phyloP scores from a whole-genome alignment of 106 monocot genomes.

The Dactylorhiza incarnata region DNA sequence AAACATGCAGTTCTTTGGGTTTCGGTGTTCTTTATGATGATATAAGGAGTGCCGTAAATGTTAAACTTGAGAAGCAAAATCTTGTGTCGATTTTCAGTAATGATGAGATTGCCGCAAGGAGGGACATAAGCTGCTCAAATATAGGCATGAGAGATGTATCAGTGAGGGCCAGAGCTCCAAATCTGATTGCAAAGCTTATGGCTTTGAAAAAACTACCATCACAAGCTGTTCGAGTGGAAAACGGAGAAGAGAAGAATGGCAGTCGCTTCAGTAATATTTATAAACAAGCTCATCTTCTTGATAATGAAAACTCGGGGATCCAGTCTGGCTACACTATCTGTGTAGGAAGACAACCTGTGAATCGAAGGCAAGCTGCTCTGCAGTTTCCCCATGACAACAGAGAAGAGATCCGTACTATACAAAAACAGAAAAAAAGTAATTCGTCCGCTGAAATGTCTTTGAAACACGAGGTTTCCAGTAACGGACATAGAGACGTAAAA shows the following conservation, averaged over 20 bases:
- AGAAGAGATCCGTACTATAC: not conserved
- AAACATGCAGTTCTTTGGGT: not conserved
- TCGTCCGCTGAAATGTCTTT: not conserved
- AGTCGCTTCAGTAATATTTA: not conserved
- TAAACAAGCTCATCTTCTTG: not conserved
- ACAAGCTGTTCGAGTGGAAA: not conserved
- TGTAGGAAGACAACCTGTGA: not conserved
- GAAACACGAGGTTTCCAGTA: not conserved
- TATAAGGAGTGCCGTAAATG: constrained; percentile 27
- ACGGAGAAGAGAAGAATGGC: constrained; percentile 2
- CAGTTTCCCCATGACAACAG: not conserved
- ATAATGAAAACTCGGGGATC: constrained; percentile 3
- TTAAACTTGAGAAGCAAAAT: constrained; percentile 22
- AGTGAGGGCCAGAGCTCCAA: constrained; percentile 23
- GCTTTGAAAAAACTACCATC: constrained; percentile 43
- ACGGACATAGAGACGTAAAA: not conserved
- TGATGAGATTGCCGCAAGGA: constrained; percentile 13
- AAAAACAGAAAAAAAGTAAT: constrained; percentile 3
- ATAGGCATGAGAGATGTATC: not conserved
- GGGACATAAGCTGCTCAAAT: not conserved
- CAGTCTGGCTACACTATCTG: not conserved
- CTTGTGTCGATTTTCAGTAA: not conserved
- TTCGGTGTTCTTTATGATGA: constrained; percentile 8
- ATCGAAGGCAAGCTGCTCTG: constrained; percentile 10
- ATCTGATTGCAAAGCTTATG: constrained; percentile 59